Evolutionary conservation across 2,329 filamentous ascomycete genomes (phyloP).

Genomic region (Stromatinia cepivora): DNA sequence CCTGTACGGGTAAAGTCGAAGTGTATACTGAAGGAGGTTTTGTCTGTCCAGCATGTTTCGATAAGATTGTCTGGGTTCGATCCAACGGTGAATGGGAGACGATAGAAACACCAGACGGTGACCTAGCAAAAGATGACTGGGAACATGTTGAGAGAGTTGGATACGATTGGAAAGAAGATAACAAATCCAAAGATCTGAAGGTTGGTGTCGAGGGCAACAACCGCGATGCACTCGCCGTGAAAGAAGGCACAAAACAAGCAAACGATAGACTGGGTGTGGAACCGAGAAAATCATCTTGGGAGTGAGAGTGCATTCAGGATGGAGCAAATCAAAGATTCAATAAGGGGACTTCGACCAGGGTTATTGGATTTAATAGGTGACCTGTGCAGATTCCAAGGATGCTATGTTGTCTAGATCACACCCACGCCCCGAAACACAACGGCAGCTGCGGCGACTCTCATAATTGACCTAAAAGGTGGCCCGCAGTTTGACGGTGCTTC

Average conservation of each 20-base stretch:
- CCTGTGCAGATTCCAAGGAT: not conserved
- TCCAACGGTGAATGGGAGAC: slow-evolving; percentile 21
- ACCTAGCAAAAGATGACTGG: slow-evolving; percentile 20
- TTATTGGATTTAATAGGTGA: no score
- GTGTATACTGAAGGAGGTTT: slow-evolving; percentile 4
- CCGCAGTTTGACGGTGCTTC: not conserved
- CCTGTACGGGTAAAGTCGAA: slow-evolving; percentile 3
- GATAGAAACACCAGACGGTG: slow-evolving; percentile 15
- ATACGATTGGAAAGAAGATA: slow-evolving; percentile 19
- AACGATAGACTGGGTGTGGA: not conserved
- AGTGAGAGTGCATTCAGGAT: not conserved
- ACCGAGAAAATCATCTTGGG: not conserved
- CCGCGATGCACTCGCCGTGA: no score
- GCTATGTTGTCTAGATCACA: not conserved
- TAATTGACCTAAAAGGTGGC: not conserved
- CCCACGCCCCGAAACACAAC: not conserved
- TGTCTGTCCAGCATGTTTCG: slow-evolving; percentile 11
- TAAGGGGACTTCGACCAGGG: no score
- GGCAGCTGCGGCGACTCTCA: not conserved
- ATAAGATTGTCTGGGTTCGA: slow-evolving; percentile 14
- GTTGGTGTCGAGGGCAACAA: not conserved
- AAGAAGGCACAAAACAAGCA: not conserved
- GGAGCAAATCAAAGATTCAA: not conserved
- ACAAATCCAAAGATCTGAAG: not conserved
- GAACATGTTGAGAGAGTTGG: slow-evolving; percentile 14